Percentiles rank a stretch among this genome's conserved stretches.
Conservation (phyloP, 306 rosid species). For the Corylus americana region DNA sequence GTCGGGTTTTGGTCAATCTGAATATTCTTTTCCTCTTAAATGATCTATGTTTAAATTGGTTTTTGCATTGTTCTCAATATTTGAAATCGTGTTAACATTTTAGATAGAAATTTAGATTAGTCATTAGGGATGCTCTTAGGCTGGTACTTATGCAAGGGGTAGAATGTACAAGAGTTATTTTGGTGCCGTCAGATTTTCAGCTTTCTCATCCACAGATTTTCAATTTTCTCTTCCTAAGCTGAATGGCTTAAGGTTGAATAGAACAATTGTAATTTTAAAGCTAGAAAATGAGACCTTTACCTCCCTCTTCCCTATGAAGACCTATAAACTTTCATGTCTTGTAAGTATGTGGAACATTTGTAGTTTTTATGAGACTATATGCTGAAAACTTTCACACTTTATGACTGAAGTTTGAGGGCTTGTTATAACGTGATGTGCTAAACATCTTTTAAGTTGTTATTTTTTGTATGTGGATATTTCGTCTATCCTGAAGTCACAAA, state of each 20-base stretch:
- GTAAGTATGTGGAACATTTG: not conserved
- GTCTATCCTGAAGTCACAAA: not conserved
- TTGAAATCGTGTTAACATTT: too few relatives aligned
- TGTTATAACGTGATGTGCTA: not conserved
- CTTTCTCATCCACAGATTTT: slow-evolving; percentile 2
- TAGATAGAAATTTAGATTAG: too few relatives aligned
- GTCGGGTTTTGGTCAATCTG: too few relatives aligned
- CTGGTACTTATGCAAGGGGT: not conserved
- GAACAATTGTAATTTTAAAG: not conserved
- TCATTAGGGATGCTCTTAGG: not conserved
- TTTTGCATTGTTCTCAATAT: too few relatives aligned
- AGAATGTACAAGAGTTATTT: not conserved
- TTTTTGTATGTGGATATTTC: not conserved
- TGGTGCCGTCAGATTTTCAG: not conserved
- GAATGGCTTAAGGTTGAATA: not conserved
- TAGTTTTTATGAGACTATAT: not conserved
- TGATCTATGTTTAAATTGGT: too few relatives aligned
- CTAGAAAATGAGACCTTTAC: not conserved
- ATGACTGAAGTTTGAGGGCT: not conserved
- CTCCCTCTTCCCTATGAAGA: not conserved
- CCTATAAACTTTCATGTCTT: not conserved
- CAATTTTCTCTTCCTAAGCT: not conserved
- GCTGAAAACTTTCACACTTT: not conserved
- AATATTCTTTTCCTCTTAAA: too few relatives aligned
- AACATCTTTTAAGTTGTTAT: not conserved